These are phyloP conservation scores for Phaeoacremonium minimum DNA, from an alignment of 2,329 filamentous ascomycete species.

Conservation along the genomic window DNA sequence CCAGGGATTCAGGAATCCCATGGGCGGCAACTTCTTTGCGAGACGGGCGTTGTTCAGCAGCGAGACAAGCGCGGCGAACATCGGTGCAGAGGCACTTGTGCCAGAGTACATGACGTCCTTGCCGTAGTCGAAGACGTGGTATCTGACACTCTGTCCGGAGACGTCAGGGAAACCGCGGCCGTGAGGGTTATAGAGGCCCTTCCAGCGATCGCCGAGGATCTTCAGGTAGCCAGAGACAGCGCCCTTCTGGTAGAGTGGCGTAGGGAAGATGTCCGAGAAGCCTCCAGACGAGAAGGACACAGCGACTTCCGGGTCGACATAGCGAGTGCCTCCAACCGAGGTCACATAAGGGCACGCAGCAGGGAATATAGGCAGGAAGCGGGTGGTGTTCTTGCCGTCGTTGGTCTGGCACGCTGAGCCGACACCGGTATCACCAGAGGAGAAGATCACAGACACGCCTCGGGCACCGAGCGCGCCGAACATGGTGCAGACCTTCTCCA, in stretches of 20 bases:
- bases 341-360: conserved; percentile 55
- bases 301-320: conserved; percentile 17
- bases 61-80: conserved; percentile 35
- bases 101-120: conserved; percentile 14
- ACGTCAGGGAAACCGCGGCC: conserved; percentile 46
- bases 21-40: conserved; percentile 23
- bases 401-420: conserved; percentile 44
- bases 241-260: conserved; percentile 33
- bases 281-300: conserved; percentile 32
- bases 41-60: conserved; percentile 37
- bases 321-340: conserved; percentile 53
- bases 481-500: conserved; percentile 56
- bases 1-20: conserved; percentile 41
- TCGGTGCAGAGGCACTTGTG: conserved; percentile 32
- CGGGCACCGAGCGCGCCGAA: conserved; percentile 64
- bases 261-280: conserved; percentile 40
- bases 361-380: conserved; percentile 50
- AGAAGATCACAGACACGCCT: conserved; percentile 62
- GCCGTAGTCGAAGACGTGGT: conserved; percentile 19
- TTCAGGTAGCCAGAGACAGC: conserved; percentile 32
- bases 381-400: conserved; percentile 46
- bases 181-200: conserved; percentile 33
- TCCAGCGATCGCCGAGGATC: conserved; percentile 35
- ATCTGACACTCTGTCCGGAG: conserved; percentile 44
- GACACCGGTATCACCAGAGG: conserved; percentile 36